Conservation (phyloP, 108 stramenopile genomes). For the Pseudonitzschia delicatissima region DNA sequence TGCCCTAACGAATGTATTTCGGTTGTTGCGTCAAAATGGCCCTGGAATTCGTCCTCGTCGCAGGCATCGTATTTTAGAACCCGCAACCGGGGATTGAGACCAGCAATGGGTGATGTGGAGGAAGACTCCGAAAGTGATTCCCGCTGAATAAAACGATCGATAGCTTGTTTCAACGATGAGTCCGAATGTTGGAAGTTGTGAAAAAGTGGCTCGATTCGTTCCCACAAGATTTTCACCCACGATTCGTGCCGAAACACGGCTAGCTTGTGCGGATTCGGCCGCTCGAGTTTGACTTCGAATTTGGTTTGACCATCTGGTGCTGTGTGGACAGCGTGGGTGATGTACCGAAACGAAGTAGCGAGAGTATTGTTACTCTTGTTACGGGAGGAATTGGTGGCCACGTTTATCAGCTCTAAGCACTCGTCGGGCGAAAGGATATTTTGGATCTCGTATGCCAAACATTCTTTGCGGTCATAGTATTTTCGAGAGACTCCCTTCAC, state of each 20-base stretch:
- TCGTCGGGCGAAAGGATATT: slow-evolving; percentile 38
- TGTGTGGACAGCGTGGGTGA: slow-evolving; percentile 54
- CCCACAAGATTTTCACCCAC: slow-evolving; percentile 41
- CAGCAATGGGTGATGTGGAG: slow-evolving; percentile 36
- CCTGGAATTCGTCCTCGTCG: slow-evolving; percentile 62
- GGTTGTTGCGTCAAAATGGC: slow-evolving; percentile 82
- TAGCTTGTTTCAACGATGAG: slow-evolving; percentile 22
- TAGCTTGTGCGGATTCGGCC: slow-evolving; percentile 69
- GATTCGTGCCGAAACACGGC: slow-evolving; percentile 51
- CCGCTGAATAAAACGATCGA: slow-evolving; percentile 33
- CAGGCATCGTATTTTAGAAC: slow-evolving; percentile 64
- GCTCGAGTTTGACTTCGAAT: slow-evolving; percentile 47
- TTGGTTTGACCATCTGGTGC: slow-evolving; percentile 43
- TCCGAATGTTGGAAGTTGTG: not conserved
- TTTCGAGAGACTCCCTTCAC: slow-evolving; percentile 50
- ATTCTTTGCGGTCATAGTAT: slow-evolving; percentile 39
- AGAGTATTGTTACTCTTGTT: not conserved
- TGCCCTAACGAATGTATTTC: not conserved
- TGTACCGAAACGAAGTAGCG: slow-evolving; percentile 45
- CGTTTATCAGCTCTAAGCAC: slow-evolving; percentile 41
- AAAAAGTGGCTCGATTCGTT: slow-evolving; percentile 25
- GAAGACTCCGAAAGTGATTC: slow-evolving; percentile 29
- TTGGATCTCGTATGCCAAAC: slow-evolving; percentile 43
- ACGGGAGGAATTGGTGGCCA: slow-evolving; percentile 12
- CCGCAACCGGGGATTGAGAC: slow-evolving; percentile 72